Percentiles rank a stretch among this genome's conserved stretches.
Conservation (phyloP, 1,284 basidiomycete genomes). For the Ustilago shanxiensis region DNA sequence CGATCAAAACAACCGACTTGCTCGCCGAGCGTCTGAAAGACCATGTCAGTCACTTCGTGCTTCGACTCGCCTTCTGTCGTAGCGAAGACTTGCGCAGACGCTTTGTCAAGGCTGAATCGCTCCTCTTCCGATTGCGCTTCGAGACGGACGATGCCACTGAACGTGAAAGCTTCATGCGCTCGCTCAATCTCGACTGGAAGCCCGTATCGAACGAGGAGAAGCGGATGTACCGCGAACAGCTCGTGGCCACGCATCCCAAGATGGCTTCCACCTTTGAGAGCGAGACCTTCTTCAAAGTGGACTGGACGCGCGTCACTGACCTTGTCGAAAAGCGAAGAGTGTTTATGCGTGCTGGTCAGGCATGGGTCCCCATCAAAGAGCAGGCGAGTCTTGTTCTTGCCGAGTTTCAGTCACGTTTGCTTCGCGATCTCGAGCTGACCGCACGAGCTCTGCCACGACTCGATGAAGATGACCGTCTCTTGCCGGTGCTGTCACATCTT, state of each 20-base stretch:
- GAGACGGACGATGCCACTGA: constrained; percentile 79
- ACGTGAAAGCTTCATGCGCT: constrained; percentile 79
- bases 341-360: constrained; percentile 83
- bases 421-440: constrained; percentile 87
- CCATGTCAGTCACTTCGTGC: constrained; percentile 92
- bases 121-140: constrained; percentile 86
- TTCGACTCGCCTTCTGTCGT: constrained; percentile 93
- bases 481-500: constrained; percentile 91
- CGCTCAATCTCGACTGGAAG: constrained; percentile 83
- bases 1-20: constrained; percentile 72
- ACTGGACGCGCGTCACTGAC: constrained; percentile 93
- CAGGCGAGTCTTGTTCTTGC: constrained; percentile 89
- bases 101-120: constrained; percentile 89
- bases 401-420: constrained; percentile 84
- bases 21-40: constrained; percentile 82
- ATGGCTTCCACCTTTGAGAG: constrained; percentile 70
- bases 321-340: constrained; percentile 88
- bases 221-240: constrained; percentile 73
- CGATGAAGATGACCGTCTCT: constrained; percentile 92
- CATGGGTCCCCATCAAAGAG: constrained; percentile 86
- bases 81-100: constrained; percentile 91
- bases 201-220: constrained; percentile 79
- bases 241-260: constrained; percentile 71
- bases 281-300: constrained; percentile 80
- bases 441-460: constrained; percentile 90